Base-by-base conservation (phyloP, 2,329 filamentous ascomycete species). In the Calonectria henricotiae region DNA sequence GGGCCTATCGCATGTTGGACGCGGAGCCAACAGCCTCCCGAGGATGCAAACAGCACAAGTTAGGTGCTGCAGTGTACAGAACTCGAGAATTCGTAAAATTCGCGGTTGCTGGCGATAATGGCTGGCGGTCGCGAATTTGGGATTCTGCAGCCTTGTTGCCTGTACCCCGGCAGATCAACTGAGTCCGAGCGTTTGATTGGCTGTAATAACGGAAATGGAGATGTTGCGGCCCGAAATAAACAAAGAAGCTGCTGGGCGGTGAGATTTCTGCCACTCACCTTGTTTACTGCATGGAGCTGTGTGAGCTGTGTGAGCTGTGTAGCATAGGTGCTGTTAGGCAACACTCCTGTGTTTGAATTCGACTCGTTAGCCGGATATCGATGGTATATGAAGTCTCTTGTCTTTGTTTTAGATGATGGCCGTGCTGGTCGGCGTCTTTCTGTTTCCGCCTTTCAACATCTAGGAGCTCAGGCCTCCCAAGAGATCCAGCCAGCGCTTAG, bases 1-100 rank as follows among this genome's bases (percentile, higher is more conserved):
- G 73, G 76, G 73, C 76, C 83, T 87, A 87, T 87, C 81, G 84
- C 86, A 87, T 87, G 76, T 75, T 83, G 81, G 71, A 71, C 47
- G 68, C 61, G 63, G 60, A 73, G 47, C 65, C 65, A 68, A 71
- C 62, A 67, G 74, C 74, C 58, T 74, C 72, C 67, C 64, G 47
- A 41, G 39, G 54, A 68, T 75, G 68, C 67, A 70, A 71, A 71
- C 72, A 71, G 77, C 65, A 62, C 73, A 67, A 69, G 69, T 75
- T 43, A 73, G 72, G 72, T 72, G 76, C 76, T 71, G 73, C 71
- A 71, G 73, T 72, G 72, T 70, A 72, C 67, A 68, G 65, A 72
- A 74, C 69, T 69, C 63, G 74, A 69, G 65, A 72, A 74, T 69
- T 72, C 62, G 75, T 71, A 60, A 68, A 73, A 73, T 71, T 63